phyloP scores from a whole-genome alignment of 2,329 filamentous ascomycete genomes.

The Talaromyces sp. region DNA sequence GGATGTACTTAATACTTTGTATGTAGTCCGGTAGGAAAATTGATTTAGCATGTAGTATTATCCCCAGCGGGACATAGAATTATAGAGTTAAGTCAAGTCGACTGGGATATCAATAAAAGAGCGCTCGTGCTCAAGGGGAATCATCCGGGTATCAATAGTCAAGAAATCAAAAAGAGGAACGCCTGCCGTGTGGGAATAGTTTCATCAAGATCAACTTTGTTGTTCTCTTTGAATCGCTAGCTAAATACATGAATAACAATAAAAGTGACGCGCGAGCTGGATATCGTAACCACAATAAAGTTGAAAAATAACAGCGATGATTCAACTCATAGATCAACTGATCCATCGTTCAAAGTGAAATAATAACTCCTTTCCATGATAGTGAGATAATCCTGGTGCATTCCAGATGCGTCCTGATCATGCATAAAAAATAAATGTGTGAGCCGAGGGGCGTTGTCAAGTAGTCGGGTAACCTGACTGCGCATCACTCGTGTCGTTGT shows the following conservation, averaged over 20 bases:
- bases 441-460: background rate
- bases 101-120: background rate
- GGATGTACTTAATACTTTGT: background rate
- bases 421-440: background rate
- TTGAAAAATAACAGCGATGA: background rate
- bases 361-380: slow-evolving; percentile 4
- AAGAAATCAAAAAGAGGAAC: background rate
- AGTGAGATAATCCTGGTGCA: background rate
- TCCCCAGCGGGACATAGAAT: background rate
- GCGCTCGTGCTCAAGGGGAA: background rate
- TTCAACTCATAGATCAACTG: background rate
- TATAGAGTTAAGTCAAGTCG: background rate
- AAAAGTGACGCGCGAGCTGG: background rate
- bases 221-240: background rate
- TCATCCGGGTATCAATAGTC: slow-evolving; percentile 9
- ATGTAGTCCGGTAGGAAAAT: background rate
- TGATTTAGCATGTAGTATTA: background rate
- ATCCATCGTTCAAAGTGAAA: background rate
- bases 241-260: background rate
- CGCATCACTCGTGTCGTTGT: background rate
- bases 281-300: background rate
- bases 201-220: slow-evolving; percentile 5
- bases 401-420: background rate
- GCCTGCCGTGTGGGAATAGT: slow-evolving; percentile 8
- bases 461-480: background rate